Base-by-base conservation (phyloP, 148 eudicot species). In the Spergularia marina region DNA sequence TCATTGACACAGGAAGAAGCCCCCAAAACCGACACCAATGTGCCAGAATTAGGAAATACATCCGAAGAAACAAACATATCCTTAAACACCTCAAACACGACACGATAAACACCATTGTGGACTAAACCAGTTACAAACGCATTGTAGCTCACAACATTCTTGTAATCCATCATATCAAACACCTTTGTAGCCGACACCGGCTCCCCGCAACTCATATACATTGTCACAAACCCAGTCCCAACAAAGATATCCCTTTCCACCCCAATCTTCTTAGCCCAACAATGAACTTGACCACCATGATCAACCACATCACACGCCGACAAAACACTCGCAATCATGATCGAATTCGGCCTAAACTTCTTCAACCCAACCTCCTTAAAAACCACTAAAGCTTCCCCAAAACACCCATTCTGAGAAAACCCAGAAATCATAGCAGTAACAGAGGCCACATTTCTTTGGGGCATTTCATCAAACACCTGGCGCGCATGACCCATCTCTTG, bases 251-350 rank as follows among this genome's bases (percentile, higher is more conserved):
- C 91, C 25, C 61, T 53, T 66, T 89, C 94, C 74, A 93, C 91
- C 15, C 96, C 96, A 61, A 89, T 87, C 89, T 93, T 93, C 34
- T 81, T 73, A 0, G 86, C 94, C 91, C 88, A 87, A 63, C 92
- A 91, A 71, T 93, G 98, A 23, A 87, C 79, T 72, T 89, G 92
- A 73, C 63, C 52, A 23, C 96, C 93, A 80, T 76, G 65, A 57
- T 71, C 83, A 16, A 85, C 79, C 68, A 58, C 83, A n/a, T 59
- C 84, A 83, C 94, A 87, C 57, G 71, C 87, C 47, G 92, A 82
- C 73, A 91, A 60, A 65, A 85, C 83, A 81, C 86, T 78, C 18
- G 98, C 93, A 59, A 93, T 73, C 78, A 83, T 85, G 70, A 84
- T 87, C 58, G 96, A 89, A 77, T 81, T 87, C 21, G 88, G 82